These are phyloP conservation scores for Hevea brasiliensis DNA, from an alignment of 345 rosid species.

Conservation along the genomic window DNA sequence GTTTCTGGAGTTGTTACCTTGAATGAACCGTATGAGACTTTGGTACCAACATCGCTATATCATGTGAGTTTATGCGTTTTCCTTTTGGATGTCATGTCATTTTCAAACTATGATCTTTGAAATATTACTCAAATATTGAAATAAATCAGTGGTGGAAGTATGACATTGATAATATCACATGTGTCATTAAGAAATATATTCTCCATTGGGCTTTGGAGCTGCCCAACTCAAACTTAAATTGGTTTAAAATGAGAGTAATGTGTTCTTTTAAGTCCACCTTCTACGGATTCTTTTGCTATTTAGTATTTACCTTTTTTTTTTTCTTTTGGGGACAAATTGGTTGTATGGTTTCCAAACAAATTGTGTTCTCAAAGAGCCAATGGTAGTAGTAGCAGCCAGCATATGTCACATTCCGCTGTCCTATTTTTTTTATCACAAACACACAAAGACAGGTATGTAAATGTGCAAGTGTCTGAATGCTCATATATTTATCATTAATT, in stretches of 20 bases:
- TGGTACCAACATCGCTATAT: constrained; percentile 73
- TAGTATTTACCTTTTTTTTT: neutral
- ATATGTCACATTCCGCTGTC: neutral
- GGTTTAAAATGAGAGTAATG: neutral
- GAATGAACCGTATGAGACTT: constrained; percentile 78
- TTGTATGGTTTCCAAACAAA: neutral
- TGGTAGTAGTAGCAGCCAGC: neutral
- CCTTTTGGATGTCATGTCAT: neutral
- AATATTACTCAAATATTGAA: neutral
- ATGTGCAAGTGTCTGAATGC: neutral
- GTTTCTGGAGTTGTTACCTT: constrained; percentile 82
- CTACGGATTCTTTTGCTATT: neutral
- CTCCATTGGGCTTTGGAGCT: neutral
- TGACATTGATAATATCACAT: neutral
- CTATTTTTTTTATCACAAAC: neutral
- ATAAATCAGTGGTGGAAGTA: neutral
- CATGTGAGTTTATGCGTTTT: constrained; percentile 37
- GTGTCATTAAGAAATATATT: neutral
- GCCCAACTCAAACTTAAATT: neutral
- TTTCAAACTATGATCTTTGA: neutral
- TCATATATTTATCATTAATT: neutral
- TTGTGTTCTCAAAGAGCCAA: neutral
- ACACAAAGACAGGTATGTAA: neutral
- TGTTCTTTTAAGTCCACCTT: neutral
- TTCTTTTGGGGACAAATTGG: neutral